phyloP scores from a whole-genome alignment of 2,329 filamentous ascomycete species.

The Colletotrichum sp. region DNA sequence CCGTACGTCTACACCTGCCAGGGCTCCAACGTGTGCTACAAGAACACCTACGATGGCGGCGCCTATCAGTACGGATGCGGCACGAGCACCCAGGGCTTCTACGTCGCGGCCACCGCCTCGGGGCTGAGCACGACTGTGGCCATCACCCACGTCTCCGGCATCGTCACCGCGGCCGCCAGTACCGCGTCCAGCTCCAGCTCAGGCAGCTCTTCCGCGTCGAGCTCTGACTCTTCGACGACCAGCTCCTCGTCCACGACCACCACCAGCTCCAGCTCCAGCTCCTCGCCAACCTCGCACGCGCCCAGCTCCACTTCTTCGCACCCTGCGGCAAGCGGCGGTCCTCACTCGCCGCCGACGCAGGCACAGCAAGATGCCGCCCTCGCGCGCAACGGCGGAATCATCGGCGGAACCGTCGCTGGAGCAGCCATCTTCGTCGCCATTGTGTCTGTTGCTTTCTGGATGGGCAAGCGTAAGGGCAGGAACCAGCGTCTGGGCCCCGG shows the following conservation, averaged over 20 bases:
- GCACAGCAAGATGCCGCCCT: conserved; percentile 23
- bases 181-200: conserved; percentile 1
- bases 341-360: conserved; percentile 26
- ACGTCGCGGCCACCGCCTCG: conserved; percentile 50
- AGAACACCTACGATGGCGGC: conserved; percentile 59
- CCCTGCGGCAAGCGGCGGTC: conserved; percentile 22
- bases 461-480: conserved; percentile 44
- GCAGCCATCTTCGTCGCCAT: conserved; percentile 50
- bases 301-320: conserved; percentile 20
- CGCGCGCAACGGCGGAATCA: conserved; percentile 46
- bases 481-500: conserved; percentile 49
- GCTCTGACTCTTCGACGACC: conserved; percentile 16
- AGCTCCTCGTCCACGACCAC: background rate
- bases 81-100: conserved; percentile 51
- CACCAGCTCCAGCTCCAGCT: background rate
- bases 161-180: conserved; percentile 37
- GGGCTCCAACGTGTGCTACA: conserved; percentile 58
- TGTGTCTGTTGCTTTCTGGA: conserved; percentile 45
- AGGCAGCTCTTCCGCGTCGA: background rate
- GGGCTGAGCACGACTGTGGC: conserved; percentile 41
- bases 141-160: conserved; percentile 43
- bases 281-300: conserved; percentile 9
- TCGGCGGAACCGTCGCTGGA: conserved; percentile 60
- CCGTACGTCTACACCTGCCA: conserved; percentile 63
- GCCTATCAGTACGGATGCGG: conserved; percentile 64